Evolutionary conservation across 2,329 filamentous ascomycete species (phyloP).

Genomic region (Harringtonia lauricola): DNA sequence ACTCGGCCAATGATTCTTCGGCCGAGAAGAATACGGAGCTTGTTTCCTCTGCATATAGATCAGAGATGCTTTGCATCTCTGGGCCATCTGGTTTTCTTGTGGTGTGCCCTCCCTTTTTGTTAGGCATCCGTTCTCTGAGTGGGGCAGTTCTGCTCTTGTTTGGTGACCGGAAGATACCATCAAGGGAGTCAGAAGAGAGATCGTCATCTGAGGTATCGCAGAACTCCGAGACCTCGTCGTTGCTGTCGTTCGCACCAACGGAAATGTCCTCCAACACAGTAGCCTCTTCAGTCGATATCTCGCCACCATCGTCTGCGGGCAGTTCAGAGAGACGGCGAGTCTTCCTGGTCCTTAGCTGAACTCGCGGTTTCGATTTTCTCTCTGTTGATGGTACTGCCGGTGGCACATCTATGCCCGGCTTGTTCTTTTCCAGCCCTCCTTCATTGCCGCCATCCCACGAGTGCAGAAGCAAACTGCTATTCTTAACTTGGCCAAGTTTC

Average conservation of each 20-base stretch:
- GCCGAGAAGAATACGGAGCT: slow-evolving; percentile 12
- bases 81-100: neutral
- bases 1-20: slow-evolving; percentile 3
- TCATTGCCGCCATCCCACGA: neutral
- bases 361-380: neutral
- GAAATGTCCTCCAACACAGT: slow-evolving; percentile 7
- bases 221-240: slow-evolving; percentile 7
- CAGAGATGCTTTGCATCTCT: no score
- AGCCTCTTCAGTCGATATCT: slow-evolving; percentile 9
- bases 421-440: neutral
- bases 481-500: slow-evolving; percentile 4
- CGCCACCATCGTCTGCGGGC: slow-evolving; percentile 4
- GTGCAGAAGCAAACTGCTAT: slow-evolving; percentile 4
- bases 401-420: neutral
- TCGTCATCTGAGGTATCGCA: slow-evolving; percentile 3
- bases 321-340: slow-evolving; percentile 4
- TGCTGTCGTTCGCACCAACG: neutral
- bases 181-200: slow-evolving; percentile 1
- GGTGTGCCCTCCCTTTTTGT: neutral
- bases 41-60: slow-evolving; percentile 1
- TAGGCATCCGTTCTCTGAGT: no score
- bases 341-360: slow-evolving; percentile 6
- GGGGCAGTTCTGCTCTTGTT: neutral
- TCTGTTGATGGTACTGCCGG: no score
- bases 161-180: slow-evolving; percentile 3